Percentiles rank a stretch among this genome's conserved stretches.
Conservation (phyloP, 1,284 basidiomycete genomes). For the Nidula niveotomentosa region DNA sequence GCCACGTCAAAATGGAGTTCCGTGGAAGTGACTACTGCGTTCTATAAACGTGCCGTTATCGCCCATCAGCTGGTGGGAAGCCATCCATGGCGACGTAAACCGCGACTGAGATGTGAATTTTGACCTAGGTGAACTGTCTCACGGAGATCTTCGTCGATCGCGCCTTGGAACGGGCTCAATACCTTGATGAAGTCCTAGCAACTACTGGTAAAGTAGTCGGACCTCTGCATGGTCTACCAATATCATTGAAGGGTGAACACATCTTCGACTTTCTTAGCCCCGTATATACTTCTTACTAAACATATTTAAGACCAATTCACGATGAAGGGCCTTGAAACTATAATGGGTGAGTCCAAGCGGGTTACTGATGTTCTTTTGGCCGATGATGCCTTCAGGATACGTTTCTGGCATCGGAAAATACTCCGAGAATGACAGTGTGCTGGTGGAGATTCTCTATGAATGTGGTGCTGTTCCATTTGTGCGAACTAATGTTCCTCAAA, state of each 20-base stretch:
- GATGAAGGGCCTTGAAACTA: constrained; percentile 61
- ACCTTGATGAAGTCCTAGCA: constrained; percentile 53
- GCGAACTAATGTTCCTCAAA: constrained; percentile 72
- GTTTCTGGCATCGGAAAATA: constrained; percentile 62
- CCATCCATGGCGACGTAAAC: no score
- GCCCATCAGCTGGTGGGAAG: constrained; percentile 72
- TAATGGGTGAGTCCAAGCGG: constrained; percentile 43
- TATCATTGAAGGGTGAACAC: constrained; percentile 49
- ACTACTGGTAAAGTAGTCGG: constrained; percentile 50
- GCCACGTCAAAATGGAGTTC: constrained; percentile 54
- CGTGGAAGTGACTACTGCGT: constrained; percentile 68
- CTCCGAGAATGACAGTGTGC: constrained; percentile 50
- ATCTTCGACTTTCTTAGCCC: background rate
- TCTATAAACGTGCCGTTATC: constrained; percentile 74
- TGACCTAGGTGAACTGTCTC: constrained; percentile 36
- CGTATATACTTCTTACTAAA: background rate
- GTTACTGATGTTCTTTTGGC: no score
- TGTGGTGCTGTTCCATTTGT: constrained; percentile 71
- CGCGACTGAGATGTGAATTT: background rate
- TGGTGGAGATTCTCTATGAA: constrained; percentile 60
- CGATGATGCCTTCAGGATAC: constrained; percentile 49
- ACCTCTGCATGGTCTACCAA: constrained; percentile 62
- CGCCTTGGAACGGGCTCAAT: constrained; percentile 52
- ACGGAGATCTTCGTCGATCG: constrained; percentile 67
- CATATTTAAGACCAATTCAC: constrained; percentile 47